Conservation (phyloP, 495 filamentous ascomycete genomes). For the Tuber melanosporum region DNA sequence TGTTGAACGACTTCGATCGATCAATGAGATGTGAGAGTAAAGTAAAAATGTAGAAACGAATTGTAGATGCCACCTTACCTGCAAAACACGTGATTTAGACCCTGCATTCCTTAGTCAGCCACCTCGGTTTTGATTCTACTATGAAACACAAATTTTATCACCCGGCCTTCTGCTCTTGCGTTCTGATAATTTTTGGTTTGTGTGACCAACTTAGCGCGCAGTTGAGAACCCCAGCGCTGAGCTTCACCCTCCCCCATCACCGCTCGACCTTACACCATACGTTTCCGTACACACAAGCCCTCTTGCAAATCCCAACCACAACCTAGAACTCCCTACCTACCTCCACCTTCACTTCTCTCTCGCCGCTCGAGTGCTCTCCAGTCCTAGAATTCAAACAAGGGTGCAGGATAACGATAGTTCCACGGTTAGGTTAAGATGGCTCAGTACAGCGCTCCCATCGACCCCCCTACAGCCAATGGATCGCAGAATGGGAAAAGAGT, state of each 20-base stretch:
- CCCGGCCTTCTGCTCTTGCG: background rate
- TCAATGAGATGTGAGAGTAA: background rate
- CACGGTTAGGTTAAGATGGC: slow-evolving; percentile 19
- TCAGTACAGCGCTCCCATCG: slow-evolving; percentile 38
- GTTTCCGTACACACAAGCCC: slow-evolving; percentile 7
- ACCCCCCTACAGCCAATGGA: slow-evolving; percentile 40
- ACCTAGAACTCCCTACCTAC: slow-evolving; percentile 8
- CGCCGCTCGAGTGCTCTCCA: background rate
- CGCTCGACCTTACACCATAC: background rate
- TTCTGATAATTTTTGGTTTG: background rate
- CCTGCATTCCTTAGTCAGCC: slow-evolving; percentile 7
- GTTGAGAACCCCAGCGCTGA: background rate
- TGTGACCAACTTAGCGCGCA: slow-evolving; percentile 2
- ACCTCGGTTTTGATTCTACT: background rate
- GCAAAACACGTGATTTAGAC: slow-evolving; percentile 27
- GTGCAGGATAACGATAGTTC: slow-evolving; percentile 17
- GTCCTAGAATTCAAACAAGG: slow-evolving; percentile 10
- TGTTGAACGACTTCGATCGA: background rate
- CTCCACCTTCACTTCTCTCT: background rate
- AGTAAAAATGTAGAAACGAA: background rate
- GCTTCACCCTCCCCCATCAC: slow-evolving; percentile 10
- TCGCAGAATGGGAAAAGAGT: slow-evolving; percentile 36
- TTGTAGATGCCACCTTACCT: slow-evolving; percentile 34
- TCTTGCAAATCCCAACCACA: slow-evolving; percentile 13
- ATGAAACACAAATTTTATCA: background rate